phyloP scores from a whole-genome alignment of 768 basidiomycete species.

The Pholiota molesta region DNA sequence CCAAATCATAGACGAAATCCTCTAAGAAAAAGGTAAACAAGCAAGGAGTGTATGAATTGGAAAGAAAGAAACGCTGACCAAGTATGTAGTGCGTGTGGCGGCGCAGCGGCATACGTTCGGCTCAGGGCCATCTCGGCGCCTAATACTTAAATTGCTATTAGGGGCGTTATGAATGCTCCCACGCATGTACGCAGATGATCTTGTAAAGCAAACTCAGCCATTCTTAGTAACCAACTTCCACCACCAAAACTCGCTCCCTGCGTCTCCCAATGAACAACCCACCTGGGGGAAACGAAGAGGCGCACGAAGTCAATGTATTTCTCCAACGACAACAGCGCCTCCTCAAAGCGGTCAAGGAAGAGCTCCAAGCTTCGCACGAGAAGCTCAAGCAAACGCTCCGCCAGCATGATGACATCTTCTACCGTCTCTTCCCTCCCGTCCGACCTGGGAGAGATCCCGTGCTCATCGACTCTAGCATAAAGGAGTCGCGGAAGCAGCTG shows the following conservation, averaged over 20 bases:
- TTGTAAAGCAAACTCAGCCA: background rate
- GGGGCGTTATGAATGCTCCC: background rate
- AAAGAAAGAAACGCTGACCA: background rate
- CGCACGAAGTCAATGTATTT: background rate
- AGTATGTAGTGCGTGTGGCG: no score
- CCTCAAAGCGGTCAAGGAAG: slow-evolving; percentile 10
- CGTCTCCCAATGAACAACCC: background rate
- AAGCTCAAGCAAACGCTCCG: slow-evolving; percentile 7
- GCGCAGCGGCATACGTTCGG: background rate
- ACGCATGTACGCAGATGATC: background rate
- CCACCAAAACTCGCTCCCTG: background rate
- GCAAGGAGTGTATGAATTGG: no score
- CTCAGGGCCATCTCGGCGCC: background rate
- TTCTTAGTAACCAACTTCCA: background rate
- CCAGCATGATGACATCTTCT: slow-evolving; percentile 8
- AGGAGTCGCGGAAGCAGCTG: slow-evolving; percentile 7
- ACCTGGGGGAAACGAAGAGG: background rate
- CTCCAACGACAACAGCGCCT: slow-evolving; percentile 9
- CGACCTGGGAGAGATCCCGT: slow-evolving; percentile 5
- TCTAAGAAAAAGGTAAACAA: no score
- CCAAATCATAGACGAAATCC: no score
- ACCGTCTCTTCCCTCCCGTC: slow-evolving; percentile 9
- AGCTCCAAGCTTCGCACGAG: slow-evolving; percentile 4
- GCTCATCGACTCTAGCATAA: slow-evolving; percentile 1
- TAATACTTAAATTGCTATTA: background rate